Evolutionary conservation across 2,329 filamentous ascomycete genomes (phyloP), one percentile per base, ranked within the genome.

Genomic region (Verticillium tricorpus): DNA sequence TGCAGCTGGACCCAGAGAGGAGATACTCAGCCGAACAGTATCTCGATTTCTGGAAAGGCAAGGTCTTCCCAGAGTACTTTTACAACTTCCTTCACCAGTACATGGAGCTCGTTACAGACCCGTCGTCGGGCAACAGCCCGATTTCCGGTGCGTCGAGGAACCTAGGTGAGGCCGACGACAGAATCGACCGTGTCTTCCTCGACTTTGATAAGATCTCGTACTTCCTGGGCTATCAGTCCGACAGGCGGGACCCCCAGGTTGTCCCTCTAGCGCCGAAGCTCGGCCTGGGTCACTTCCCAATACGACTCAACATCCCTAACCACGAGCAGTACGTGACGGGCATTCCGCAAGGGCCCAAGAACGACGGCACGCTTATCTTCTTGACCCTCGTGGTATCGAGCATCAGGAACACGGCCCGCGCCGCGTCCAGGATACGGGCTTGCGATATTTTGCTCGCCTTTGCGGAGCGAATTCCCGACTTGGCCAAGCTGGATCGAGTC

Each of bases 151-250:
- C 86, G 12, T 78, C 82, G 3, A 87, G 85, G 66, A 96, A 93
- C 69, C 81, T 93, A 59, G 90, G 90, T 63, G 93, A 97, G 74
- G 88, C 93, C 1, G 95, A 99, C 74, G 93, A 97, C 67, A 87
- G 95, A 52, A 98, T 99, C 70, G 92, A 98, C 69, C 87, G 93
- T 54, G 89, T 99, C 1, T 98, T 91, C 71, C 87, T 91, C 68
- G 95, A 99, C 71, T 98, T 97, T 76, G 95, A 99, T 74, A 99
- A 98, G 74, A 97, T 99, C 59, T 93, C 94, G 0, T 96, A 96
- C 71, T 96, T 97, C 62, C 82, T 99, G 1, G 93, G 92, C 15
- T 92, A 92, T 64, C 84, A 86, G 32, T 80, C 87, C 54, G 81
- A 81, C 50, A 75, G 77, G 56, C 70, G 75, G 35, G 67, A 63